Conservation (phyloP, 768 basidiomycete genomes). For the Lactarius trivialis region DNA sequence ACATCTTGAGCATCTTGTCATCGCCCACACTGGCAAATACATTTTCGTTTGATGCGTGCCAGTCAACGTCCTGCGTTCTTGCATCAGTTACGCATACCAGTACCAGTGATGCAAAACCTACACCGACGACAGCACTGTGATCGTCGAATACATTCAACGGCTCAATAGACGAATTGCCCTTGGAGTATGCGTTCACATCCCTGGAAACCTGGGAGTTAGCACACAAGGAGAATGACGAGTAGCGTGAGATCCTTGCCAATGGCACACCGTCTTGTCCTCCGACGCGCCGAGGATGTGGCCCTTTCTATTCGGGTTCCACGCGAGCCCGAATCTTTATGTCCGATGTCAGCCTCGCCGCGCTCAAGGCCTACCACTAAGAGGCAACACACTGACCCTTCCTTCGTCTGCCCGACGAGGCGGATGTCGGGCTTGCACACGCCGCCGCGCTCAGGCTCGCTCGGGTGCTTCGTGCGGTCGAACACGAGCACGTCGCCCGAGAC, state of each 20-base stretch:
- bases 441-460: constrained; percentile 83
- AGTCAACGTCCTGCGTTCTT: constrained; percentile 79
- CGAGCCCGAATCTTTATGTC: constrained; percentile 70
- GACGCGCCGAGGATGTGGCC: constrained; percentile 89
- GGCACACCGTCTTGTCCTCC: constrained; percentile 93
- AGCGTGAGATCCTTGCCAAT: constrained; percentile 51
- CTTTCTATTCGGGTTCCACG: constrained; percentile 80
- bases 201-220: constrained; percentile 35
- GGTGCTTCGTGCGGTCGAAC: constrained; percentile 97
- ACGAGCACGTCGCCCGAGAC: constrained; percentile 84
- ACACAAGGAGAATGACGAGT: background rate
- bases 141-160: constrained; percentile 80
- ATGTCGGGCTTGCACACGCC: constrained; percentile 89
- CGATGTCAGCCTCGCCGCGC: background rate
- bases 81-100: background rate
- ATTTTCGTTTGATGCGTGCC: constrained; percentile 78
- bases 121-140: constrained; percentile 88
- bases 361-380: background rate
- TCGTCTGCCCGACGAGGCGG: constrained; percentile 78
- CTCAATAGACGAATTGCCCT: constrained; percentile 71
- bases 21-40: constrained; percentile 94
- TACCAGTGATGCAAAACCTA: constrained; percentile 36
- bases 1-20: constrained; percentile 93
- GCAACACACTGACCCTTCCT: constrained; percentile 70
- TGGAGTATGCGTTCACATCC: constrained; percentile 89